Evolutionary conservation across 2,329 filamentous ascomycete species (phyloP), one percentile per base, ranked within the genome.

Genomic region (Neonectria hederae): DNA sequence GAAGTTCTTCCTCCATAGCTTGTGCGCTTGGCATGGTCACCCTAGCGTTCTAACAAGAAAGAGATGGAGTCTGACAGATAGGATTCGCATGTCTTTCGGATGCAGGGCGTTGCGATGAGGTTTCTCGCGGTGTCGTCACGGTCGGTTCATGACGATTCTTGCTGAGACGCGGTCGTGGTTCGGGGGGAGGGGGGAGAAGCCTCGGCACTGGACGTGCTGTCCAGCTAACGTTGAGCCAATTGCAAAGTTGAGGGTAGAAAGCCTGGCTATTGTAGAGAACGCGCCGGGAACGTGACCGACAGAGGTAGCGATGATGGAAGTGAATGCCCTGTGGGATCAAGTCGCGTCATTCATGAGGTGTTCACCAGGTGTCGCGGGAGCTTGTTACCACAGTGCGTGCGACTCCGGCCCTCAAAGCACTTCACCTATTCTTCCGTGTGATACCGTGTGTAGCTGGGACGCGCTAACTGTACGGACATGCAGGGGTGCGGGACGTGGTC

Each of bases 1-100:
- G 86, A 61, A 87, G 79, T 75, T 87, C 84, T 63, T 88, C 85
- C 74, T 87, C 83, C 78, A 86, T 87, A 54, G 83, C 79, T 71
- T 86, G 85, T 59, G 83, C 81, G 70, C 82, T 86, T 56, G 82
- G 76, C 83, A 86, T 86, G 51, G 68, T 77, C 70, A 71, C 70
- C 67, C 67, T 67, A 70, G 69, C 70, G 69, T 72, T 68, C 65
- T 63, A 63, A 66, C 65, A 68, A 68, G 62, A 63, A 58, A 64
- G 53, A 24, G 51, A 55, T 61, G 60, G 59, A 63, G 43, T 57
- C 56, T 35, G 60, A 43, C 54, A 45, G 54, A 57, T 70, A 56
- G 48, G 59, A 26, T 63, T 68, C 65, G 75, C 78, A 79, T 80
- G 69, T 77, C 78, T 69, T 48, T 72, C 63, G 64, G 52, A 59